Evolutionary conservation across 441 rosid species (phyloP), one percentile per base, ranked within the genome.

Genomic region (Erodium trifolium): DNA sequence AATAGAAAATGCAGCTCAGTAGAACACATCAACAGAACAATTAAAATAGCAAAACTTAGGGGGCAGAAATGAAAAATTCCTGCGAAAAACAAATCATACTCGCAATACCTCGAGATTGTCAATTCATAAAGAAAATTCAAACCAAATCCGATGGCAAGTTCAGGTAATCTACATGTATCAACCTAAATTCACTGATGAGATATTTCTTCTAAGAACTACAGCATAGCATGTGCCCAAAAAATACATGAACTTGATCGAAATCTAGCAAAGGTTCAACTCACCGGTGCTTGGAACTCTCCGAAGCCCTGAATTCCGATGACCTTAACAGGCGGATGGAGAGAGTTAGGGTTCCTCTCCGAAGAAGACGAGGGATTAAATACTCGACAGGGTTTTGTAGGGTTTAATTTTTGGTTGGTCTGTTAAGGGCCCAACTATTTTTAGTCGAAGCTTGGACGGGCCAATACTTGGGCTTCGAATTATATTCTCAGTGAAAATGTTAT

Each of bases 281-380:
- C 63, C 63, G 10, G 63, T 59, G 63, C 9, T 45, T 45, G 51
- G 51, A 45, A 12, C 51, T 45, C 51, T 45, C 51, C 51, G 51
- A 45, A 0, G 51, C 51, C n/a, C 51, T 45, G 51, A 45, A 11
- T 45, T 57, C 29, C 29, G 27, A 59, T 59, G 63, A 23, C 27
- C 18, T 11, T 18, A 31, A 23, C 29, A 3, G 29, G 29, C 31
- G 29, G 37, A 34, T 3, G 5, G 37, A 34, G 63, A 18, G 31
- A 14, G 29, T 59, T 59, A 59, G 63, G 63, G 63, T 18, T 59
- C 18, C 63, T 6, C 4, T 17, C 31, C 7, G 63, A 59, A 18
- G 63, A 59, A 18, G 63, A 59, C 63, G 62, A 55, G 18, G 63
- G 7, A 1, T 59, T 59, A 59, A 59, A 59, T 59, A 59, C 27